Percentiles rank a stretch among this genome's conserved stretches.
phyloP scores from a whole-genome alignment of 177 flowering plant genomes.

The Vitis hybrid region DNA sequence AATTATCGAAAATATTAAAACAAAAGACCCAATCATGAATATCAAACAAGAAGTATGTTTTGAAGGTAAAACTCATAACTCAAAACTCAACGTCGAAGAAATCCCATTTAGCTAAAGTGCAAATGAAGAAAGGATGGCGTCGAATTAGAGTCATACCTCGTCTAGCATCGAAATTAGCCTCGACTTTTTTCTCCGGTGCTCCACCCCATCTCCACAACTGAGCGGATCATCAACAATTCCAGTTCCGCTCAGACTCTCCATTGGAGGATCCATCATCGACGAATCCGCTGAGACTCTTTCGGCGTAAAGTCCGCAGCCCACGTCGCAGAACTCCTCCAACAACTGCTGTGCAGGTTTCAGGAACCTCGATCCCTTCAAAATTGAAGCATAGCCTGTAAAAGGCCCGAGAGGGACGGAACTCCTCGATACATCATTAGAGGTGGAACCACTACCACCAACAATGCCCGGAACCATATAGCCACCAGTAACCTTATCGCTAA shows the following conservation, averaged over 20 bases:
- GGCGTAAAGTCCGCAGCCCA: constrained; percentile 34
- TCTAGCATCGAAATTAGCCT: constrained; percentile 69
- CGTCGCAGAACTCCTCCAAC: constrained; percentile 67
- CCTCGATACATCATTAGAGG: constrained; percentile 27
- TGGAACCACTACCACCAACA: constrained; percentile 14
- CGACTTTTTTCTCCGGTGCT: constrained; percentile 49
- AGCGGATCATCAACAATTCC: constrained; percentile 25
- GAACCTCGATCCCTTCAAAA: constrained; percentile 73
- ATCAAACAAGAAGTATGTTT: constrained; percentile 1
- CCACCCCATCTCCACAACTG: constrained; percentile 28
- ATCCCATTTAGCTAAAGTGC: background rate
- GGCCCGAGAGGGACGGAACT: constrained; percentile 73
- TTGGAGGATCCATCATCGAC: constrained; percentile 31
- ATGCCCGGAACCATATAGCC: constrained; percentile 23
- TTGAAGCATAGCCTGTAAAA: constrained; percentile 75
- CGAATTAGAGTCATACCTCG: constrained; percentile 43
- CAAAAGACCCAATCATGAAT: background rate
- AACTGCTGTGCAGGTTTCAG: constrained; percentile 80
- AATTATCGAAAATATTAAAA: background rate
- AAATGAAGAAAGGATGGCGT: background rate
- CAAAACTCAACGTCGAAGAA: background rate
- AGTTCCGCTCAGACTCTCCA: constrained; percentile 22
- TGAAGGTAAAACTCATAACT: background rate
- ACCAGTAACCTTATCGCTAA: constrained; percentile 10
- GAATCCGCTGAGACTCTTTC: constrained; percentile 30